These are phyloP conservation scores for Tolypocladium ovalisporum DNA, from an alignment of 2,329 filamentous ascomycete species.

Conservation along the genomic window DNA sequence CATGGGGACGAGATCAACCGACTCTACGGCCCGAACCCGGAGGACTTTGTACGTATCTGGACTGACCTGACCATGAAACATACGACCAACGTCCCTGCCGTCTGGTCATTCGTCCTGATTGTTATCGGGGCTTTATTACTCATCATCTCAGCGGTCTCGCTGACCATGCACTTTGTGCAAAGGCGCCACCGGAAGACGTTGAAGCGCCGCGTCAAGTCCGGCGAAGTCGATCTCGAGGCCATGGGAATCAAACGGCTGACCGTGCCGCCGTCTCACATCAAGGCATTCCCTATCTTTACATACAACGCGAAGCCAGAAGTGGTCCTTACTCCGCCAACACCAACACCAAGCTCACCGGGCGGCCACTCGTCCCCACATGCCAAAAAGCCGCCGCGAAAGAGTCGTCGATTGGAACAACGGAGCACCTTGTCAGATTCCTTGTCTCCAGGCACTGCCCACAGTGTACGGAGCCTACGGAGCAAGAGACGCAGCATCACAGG, in stretches of 20 bases:
- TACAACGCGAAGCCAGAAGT: slow-evolving; percentile 55
- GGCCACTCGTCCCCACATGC: slow-evolving; percentile 16
- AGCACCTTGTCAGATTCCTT: slow-evolving; percentile 15
- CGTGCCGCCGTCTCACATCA: slow-evolving; percentile 61
- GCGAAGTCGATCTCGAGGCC: slow-evolving; percentile 77
- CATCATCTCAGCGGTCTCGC: slow-evolving; percentile 56
- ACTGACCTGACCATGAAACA: slow-evolving; percentile 39
- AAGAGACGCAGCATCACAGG: slow-evolving; percentile 25
- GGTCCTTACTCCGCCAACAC: slow-evolving; percentile 18
- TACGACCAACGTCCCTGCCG: slow-evolving; percentile 46
- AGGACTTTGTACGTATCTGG: slow-evolving; percentile 51
- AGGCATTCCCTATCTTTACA: slow-evolving; percentile 66
- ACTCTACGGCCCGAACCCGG: slow-evolving; percentile 41
- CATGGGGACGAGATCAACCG: slow-evolving; percentile 44
- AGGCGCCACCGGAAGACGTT: slow-evolving; percentile 57
- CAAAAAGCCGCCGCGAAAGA: slow-evolving; percentile 17
- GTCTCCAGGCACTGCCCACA: slow-evolving; percentile 9
- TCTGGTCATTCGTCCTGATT: slow-evolving; percentile 71
- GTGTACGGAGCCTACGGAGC: slow-evolving; percentile 20
- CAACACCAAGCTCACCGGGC: slow-evolving; percentile 22
- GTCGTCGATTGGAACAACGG: slow-evolving; percentile 17
- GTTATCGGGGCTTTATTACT: slow-evolving; percentile 61
- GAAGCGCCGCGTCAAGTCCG: slow-evolving; percentile 58
- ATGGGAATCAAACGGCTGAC: slow-evolving; percentile 75
- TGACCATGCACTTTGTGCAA: slow-evolving; percentile 69